These are phyloP conservation scores for Phytopythium sindhum DNA, from an alignment of 352 stramenopile genomes.

Conservation along the genomic window DNA sequence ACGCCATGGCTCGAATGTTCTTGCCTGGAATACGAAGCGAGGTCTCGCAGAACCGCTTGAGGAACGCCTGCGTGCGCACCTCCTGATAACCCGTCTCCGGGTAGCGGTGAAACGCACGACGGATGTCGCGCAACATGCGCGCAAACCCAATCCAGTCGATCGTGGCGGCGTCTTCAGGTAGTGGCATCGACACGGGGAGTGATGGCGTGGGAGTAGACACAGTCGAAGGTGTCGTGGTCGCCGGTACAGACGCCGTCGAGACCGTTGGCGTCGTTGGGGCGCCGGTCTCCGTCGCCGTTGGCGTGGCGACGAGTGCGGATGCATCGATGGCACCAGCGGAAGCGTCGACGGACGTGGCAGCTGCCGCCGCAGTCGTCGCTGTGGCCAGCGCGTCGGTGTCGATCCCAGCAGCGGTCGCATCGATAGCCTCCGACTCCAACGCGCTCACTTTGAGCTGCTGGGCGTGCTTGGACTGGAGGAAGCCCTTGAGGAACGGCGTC, in stretches of 20 bases:
- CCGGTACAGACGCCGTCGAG: background rate
- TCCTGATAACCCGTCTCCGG: conserved; percentile 93
- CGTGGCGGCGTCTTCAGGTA: conserved; percentile 10
- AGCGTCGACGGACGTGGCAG: background rate
- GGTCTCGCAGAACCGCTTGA: conserved; percentile 80
- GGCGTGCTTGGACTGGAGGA: conserved; percentile 30
- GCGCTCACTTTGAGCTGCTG: background rate
- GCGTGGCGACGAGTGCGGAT: background rate
- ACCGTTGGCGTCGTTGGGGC: background rate
- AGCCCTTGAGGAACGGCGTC: conserved; percentile 61
- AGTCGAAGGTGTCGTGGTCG: background rate
- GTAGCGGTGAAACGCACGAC: conserved; percentile 85
- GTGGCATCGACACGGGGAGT: background rate
- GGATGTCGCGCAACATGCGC: conserved; percentile 69
- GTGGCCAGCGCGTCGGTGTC: conserved; percentile 1
- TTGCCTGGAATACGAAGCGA: conserved; percentile 71
- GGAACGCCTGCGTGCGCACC: conserved; percentile 80
- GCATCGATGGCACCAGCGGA: background rate
- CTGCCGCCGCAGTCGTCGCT: background rate
- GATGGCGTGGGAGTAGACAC: background rate
- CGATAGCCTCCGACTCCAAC: background rate
- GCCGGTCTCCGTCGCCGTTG: background rate
- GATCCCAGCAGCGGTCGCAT: background rate
- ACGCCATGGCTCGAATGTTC: conserved; percentile 74
- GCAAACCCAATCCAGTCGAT: conserved; percentile 71